Conservation (phyloP, 2,329 filamentous ascomycete genomes). For the Claviceps paspali region DNA sequence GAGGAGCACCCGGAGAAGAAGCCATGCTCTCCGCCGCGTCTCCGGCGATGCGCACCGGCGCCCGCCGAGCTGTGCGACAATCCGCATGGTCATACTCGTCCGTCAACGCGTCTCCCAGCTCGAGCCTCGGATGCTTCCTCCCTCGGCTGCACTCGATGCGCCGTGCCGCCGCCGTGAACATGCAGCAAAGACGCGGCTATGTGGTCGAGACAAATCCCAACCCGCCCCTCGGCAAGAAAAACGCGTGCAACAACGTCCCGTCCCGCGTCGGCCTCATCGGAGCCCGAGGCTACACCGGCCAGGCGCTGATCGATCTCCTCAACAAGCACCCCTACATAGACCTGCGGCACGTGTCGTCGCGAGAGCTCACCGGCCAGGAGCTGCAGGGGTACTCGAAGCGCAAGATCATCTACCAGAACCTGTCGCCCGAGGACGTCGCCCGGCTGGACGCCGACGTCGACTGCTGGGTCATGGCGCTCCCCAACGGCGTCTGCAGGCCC, state of each 20-base stretch:
- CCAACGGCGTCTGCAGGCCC: constrained; percentile 87
- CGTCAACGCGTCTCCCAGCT: neutral
- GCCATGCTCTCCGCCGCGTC: constrained; percentile 4
- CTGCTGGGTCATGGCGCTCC: constrained; percentile 95
- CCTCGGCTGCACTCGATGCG: too few relatives aligned
- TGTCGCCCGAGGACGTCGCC: constrained; percentile 72
- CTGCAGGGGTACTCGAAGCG: constrained; percentile 84
- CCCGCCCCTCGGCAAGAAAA: constrained; percentile 75
- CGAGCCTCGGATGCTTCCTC: too few relatives aligned
- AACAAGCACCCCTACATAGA: constrained; percentile 84
- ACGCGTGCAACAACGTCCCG: constrained; percentile 65
- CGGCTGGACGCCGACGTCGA: constrained; percentile 78
- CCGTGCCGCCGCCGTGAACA: too few relatives aligned
- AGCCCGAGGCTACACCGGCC: constrained; percentile 51
- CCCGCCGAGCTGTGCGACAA: constrained; percentile 1
- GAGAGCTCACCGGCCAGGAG: constrained; percentile 76
- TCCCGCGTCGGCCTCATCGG: constrained; percentile 78
- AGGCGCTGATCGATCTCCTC: constrained; percentile 67
- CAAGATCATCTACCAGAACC: constrained; percentile 82
- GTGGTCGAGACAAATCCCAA: constrained; percentile 2
- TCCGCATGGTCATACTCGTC: neutral
- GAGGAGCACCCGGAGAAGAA: constrained; percentile 1
- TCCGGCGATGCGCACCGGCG: neutral
- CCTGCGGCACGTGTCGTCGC: constrained; percentile 79
- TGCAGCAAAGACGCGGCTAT: neutral